Percentiles rank a stretch among this genome's conserved stretches.
Evolutionary conservation across 345 rosid species (phyloP).

Genomic region (Chamaenerion angustifolium): DNA sequence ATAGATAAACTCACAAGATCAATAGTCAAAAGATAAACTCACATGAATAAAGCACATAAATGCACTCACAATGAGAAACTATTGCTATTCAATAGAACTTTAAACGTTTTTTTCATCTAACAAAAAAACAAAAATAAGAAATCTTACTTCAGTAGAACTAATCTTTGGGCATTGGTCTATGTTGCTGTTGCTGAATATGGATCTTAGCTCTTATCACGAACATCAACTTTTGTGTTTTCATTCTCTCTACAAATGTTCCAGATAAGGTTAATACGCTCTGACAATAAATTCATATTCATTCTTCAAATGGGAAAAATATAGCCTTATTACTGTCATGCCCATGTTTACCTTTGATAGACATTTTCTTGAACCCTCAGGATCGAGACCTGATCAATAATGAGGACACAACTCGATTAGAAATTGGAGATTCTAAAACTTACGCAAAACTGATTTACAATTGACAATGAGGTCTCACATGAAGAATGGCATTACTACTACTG

Average conservation of each 20-base stretch:
- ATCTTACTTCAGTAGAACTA: constrained; percentile 31
- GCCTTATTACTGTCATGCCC: constrained; percentile 1
- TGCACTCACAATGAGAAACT: constrained; percentile 19
- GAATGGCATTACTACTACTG: constrained; percentile 45
- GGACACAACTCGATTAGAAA: too few species aligned
- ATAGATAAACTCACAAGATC: too few species aligned
- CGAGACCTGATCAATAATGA: constrained; percentile 28
- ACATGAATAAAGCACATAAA: too few species aligned
- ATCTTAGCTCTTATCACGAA: constrained; percentile 34
- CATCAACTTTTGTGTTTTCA: constrained; percentile 26
- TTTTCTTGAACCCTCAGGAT: constrained; percentile 54
- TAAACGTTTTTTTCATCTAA: not conserved
- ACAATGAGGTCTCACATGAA: constrained; percentile 49
- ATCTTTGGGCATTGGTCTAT: constrained; percentile 13
- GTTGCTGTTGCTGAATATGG: constrained; percentile 31
- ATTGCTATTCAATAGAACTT: too few species aligned
- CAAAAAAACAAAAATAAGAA: not conserved
- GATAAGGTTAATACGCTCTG: constrained; percentile 8
- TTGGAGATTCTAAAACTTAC: too few species aligned
- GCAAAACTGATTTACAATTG: too few species aligned
- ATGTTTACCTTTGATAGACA: constrained; percentile 46
- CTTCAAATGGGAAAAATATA: constrained; percentile 5
- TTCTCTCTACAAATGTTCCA: constrained; percentile 34
- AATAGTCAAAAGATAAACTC: too few species aligned
- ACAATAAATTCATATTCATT: constrained; percentile 1